These are phyloP conservation scores for Cyamopsis tetragonoloba DNA, from an alignment of 306 rosid genomes.

Conservation along the genomic window DNA sequence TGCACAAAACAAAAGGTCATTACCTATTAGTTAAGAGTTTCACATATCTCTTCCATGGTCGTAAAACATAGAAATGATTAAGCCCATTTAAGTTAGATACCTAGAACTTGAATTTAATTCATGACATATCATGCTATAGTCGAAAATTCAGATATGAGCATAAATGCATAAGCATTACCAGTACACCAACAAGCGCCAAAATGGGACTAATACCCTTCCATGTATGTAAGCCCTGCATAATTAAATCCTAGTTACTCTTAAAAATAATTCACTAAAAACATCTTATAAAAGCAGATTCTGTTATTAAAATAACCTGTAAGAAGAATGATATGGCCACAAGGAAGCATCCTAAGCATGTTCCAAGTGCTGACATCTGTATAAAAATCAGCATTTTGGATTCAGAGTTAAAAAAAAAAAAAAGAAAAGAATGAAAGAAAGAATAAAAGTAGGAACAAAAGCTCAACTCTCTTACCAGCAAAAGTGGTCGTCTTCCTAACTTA, in stretches of 20 bases:
- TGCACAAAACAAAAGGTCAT: neutral
- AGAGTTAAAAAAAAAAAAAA: neutral
- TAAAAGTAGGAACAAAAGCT: neutral
- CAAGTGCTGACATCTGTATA: constrained; percentile 40
- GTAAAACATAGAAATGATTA: neutral
- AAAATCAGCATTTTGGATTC: neutral
- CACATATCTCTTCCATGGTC: neutral
- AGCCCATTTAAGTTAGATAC: neutral
- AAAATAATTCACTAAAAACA: neutral
- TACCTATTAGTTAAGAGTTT: neutral
- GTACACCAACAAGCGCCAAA: constrained; percentile 49
- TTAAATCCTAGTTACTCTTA: neutral
- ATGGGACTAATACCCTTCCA: constrained; percentile 46
- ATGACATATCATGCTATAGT: too few relatives aligned
- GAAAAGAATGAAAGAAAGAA: neutral
- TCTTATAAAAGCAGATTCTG: neutral
- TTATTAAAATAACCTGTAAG: constrained; percentile 38
- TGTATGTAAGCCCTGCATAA: constrained; percentile 46
- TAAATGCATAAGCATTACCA: constrained; percentile 64
- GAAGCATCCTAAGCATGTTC: constrained; percentile 60
- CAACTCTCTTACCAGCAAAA: constrained; percentile 42
- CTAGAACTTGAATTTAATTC: too few relatives aligned
- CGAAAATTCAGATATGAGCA: too few relatives aligned
- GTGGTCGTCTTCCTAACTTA: constrained; percentile 54
- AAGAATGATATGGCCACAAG: constrained; percentile 48